Conservation (phyloP, 495 filamentous ascomycete genomes). For the Neurospora sp. region DNA sequence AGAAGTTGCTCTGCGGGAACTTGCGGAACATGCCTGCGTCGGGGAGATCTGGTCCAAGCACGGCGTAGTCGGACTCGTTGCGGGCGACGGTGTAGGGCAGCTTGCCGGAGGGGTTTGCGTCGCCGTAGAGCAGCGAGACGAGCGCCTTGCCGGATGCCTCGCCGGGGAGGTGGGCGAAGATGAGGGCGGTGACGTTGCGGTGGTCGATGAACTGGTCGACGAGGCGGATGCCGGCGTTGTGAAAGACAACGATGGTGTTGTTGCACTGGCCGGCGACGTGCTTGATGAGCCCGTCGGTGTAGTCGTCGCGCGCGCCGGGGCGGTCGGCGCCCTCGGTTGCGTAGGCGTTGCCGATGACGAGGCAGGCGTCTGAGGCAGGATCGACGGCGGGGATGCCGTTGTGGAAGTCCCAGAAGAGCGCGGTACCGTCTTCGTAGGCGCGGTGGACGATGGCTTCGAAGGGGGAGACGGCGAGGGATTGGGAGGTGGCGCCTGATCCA, state of each 20-base stretch:
- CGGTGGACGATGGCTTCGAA: constrained; percentile 47
- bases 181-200: constrained; percentile 52
- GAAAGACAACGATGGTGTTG: constrained; percentile 54
- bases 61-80: constrained; percentile 52
- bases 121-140: constrained; percentile 49
- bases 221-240: constrained; percentile 48
- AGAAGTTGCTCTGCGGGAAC: constrained; percentile 53
- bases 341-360: constrained; percentile 54
- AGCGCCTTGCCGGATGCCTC: constrained; percentile 50
- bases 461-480: constrained; percentile 43
- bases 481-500: constrained; percentile 48
- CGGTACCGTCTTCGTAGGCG: constrained; percentile 46
- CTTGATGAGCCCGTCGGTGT: constrained; percentile 46
- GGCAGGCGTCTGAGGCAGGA: constrained; percentile 51
- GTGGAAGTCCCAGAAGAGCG: constrained; percentile 39
- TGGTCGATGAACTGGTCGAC: constrained; percentile 50
- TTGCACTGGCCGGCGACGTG: constrained; percentile 45
- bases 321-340: constrained; percentile 47
- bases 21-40: constrained; percentile 18
- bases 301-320: constrained; percentile 31
- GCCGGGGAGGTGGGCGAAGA: constrained; percentile 53
- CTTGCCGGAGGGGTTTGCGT: constrained; percentile 49
- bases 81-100: constrained; percentile 64
- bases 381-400: constrained; percentile 29
- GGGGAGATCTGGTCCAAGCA: constrained; percentile 23